Evolutionary conservation across 2,329 filamentous ascomycete species (phyloP), one percentile per base, ranked within the genome.

Genomic region (Ramichloridium luteum): DNA sequence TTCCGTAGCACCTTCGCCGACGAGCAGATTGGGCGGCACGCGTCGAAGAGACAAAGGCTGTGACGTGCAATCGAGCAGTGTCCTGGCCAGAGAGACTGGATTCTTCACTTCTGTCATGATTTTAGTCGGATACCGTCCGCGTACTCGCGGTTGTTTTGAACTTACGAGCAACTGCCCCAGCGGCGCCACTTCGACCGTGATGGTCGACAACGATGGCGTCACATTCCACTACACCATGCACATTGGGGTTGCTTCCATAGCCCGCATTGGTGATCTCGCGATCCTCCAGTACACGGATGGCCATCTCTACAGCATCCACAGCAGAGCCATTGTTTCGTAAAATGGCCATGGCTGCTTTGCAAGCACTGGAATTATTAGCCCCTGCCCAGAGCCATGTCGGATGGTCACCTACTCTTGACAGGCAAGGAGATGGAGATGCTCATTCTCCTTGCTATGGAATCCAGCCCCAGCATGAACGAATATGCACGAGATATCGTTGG

Each of bases 401-500:
- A 10, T 23, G 6, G 3, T 13, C 6, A 65, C 83, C 59, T 65
- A 94, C 88, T 88, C 78, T 50, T 80, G 78, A 57, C 90, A 96
- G 25, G 85, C 85, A 49, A 77, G 68, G 6, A 98, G 70, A 51
- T 98, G 90, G 22, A 81, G 67, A 34, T 69, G 65, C 54, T 98
- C 86, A 51, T 96, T 96, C 38, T 80, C 72, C 14, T 72, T 65
- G 51, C 85, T 94, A 56, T 98, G 90, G 49, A 83, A 98, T 3
- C 90, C 90, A 11, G 90, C 90, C 18, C 90, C 90, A 22, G 88
- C 90, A 57, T 98, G 90, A 27, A 98, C 78, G 56, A 93, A 96
- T 31, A 98, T 88, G 37, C 84, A 85, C 35, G 74, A 74, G 6
- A 74, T 60, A 42, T 70, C 62, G 16, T 49, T 47, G 5, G 34